Evolutionary conservation across 2,329 filamentous ascomycete species (phyloP), one percentile per base, ranked within the genome.

Genomic region (Xylariales sp.): DNA sequence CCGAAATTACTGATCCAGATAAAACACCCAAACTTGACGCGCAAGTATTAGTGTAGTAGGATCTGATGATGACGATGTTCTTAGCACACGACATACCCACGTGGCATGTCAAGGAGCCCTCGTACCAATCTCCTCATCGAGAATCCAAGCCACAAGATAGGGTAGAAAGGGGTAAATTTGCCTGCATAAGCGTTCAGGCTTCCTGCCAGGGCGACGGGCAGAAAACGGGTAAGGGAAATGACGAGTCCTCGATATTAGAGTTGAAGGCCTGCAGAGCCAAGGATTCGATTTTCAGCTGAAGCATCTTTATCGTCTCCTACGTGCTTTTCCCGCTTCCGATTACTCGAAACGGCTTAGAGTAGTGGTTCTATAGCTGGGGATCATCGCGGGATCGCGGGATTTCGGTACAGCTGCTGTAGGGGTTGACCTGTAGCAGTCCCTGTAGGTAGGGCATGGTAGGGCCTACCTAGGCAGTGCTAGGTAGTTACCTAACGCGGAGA

Each of bases 231-330:
- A 10, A 46, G 43, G 34, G 34, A 60, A 61, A 32, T 41, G 16
- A 45, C 9, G n/a, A 39, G 10, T 32, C 56, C 43, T 39, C 36
- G 64, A 53, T 49, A 41, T 32, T 16, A 34, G 16, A 43, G 30
- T 39, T 10, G 16, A 55, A 56, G 55, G 56, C 56, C 53, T 46
- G 49, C 54, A 60, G 52, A 49, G 54, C 62, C 66, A 65, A 62
- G 66, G 52, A 41, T 66, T 54, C n/a, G 48, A 36, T 12, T 59
- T 67, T 67, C 63, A 69, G 67, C 67, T 69, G 50, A 61, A 41
- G 58, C 59, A 57, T 34, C 12, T 23, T 23, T 62, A 50, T 48
- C 52, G 30, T 41, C 34, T 14, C 36, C 36, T 9, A 18, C 14
- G 7, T 39, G 46, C 36, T 34, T 65, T 64, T 61, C 34, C 55